phyloP scores from a whole-genome alignment of 1,139 yeast species.

The Scheffersomyces parashehatae region DNA sequence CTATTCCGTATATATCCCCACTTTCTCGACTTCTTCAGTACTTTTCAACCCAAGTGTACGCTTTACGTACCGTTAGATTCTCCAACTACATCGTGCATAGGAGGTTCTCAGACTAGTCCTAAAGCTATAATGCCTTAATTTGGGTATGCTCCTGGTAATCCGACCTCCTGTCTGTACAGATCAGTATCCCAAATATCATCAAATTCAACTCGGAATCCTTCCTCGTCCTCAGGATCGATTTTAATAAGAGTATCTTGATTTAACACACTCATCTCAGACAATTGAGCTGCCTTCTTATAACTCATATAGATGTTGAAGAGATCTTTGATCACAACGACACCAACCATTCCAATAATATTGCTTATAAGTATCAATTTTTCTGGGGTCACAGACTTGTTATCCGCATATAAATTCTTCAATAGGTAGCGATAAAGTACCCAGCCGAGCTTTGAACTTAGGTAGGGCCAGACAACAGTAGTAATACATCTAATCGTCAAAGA shows the following conservation, averaged over 20 bases:
- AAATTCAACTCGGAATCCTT: too few relatives aligned
- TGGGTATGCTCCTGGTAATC: too few relatives aligned
- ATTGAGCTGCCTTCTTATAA: conserved; percentile 23
- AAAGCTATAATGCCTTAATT: too few relatives aligned
- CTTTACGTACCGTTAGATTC: too few relatives aligned
- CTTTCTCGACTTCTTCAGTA: too few relatives aligned
- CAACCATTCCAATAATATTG: conserved; percentile 44
- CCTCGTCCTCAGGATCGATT: too few relatives aligned
- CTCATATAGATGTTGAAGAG: conserved; percentile 31
- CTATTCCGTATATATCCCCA: too few relatives aligned
- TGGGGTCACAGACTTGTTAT: conserved; percentile 23
- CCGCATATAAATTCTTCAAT: conserved; percentile 4
- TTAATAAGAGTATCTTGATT: not conserved
- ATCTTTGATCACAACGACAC: conserved; percentile 42
- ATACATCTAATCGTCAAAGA: conserved; percentile 30
- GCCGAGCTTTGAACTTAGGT: conserved; percentile 37
- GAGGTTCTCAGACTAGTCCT: too few relatives aligned
- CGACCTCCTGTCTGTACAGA: too few relatives aligned
- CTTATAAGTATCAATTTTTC: conserved; percentile 44
- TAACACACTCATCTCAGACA: conserved; percentile 11
- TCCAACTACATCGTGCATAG: too few relatives aligned
- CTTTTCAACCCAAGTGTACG: too few relatives aligned
- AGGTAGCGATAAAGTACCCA: conserved; percentile 17
- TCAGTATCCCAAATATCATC: too few relatives aligned
- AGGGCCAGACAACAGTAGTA: conserved; percentile 46